Conservation (phyloP, 1,284 basidiomycete species). For the Coniferiporia sulphurascens region DNA sequence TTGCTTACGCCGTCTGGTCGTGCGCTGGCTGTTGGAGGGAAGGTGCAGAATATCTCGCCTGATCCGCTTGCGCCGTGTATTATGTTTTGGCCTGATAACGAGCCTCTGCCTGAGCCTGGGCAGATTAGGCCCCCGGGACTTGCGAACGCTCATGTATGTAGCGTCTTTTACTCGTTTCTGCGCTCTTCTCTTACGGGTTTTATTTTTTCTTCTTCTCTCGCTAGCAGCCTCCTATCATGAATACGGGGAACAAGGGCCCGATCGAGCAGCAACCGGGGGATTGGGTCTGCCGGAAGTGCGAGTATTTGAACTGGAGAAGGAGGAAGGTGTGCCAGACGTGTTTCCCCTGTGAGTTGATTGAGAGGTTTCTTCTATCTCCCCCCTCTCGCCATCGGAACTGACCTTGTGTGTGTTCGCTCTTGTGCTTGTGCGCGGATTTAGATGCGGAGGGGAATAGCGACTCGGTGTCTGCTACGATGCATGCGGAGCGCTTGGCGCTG, state of each 20-base stretch:
- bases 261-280: slow-evolving; percentile 87
- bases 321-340: slow-evolving; percentile 87
- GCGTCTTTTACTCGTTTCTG: slow-evolving; percentile 3
- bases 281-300: slow-evolving; percentile 82
- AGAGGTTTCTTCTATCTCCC: no score
- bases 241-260: slow-evolving; percentile 84
- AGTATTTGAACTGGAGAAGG: slow-evolving; percentile 82
- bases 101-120: slow-evolving; percentile 67
- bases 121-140: slow-evolving; percentile 63
- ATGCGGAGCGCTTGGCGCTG: slow-evolving; percentile 75
- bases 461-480: slow-evolving; percentile 73
- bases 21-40: slow-evolving; percentile 65
- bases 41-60: slow-evolving; percentile 68
- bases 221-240: slow-evolving; percentile 78
- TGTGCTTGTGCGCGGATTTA: slow-evolving; percentile 27
- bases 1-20: slow-evolving; percentile 75
- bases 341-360: slow-evolving; percentile 73
- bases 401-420: slow-evolving; percentile 11
- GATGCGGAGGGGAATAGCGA: slow-evolving; percentile 82
- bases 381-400: no score
- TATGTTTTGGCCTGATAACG: slow-evolving; percentile 86
- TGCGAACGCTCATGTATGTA: slow-evolving; percentile 49
- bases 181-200: background rate
- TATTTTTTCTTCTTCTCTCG: background rate
- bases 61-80: slow-evolving; percentile 68